Evolutionary conservation across 352 stramenopile species (phyloP), one percentile per base, ranked within the genome.

Genomic region (Phytopythium ostracodes): DNA sequence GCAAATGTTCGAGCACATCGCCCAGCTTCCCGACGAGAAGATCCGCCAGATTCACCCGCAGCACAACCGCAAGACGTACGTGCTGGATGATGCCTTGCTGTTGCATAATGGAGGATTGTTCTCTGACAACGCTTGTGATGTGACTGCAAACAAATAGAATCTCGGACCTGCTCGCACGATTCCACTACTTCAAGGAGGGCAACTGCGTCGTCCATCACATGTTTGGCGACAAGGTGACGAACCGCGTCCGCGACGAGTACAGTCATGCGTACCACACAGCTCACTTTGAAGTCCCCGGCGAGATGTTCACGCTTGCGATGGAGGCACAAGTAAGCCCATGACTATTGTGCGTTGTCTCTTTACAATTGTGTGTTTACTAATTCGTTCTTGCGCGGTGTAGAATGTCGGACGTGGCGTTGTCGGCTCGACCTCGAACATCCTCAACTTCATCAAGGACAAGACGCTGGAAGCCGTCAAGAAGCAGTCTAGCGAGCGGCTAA

Each of bases 131-230:
- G 42, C 17, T 49, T 9, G 29, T 8, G 42, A n/a, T 33, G 9
- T n/a, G 2, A 25, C 31, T 54, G 27, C 12, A 0, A 27, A 40
- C 24, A 12, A 58, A 10, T 29, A 81, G 77, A 1, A 89, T 98
- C 33, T 65, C 75, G 33, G 40, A 84, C 33, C 66, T 98, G 33
- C 77, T 96, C 24, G 84, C 87, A 33, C 92, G 87, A 53, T 97
- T 99, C 44, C 69, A 97, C 56, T 98, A 98, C 54, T 99, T 98
- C 51, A 97, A 97, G 61, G 81, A 94, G 73, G 96, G 96, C 25
- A 99, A 98, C 76, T 99, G 96, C 66, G 85, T 99, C 27, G 96
- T 99, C 42, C 96, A 99, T 84, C 96, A 99, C 81, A 98, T 99
- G 96, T 99, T 99, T 74, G 96, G 96, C 42, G 77, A 96, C 63